Evolutionary conservation across 2,329 filamentous ascomycete species (phyloP), one percentile per base, ranked within the genome.

Genomic region (Alternaria tenuissima): DNA sequence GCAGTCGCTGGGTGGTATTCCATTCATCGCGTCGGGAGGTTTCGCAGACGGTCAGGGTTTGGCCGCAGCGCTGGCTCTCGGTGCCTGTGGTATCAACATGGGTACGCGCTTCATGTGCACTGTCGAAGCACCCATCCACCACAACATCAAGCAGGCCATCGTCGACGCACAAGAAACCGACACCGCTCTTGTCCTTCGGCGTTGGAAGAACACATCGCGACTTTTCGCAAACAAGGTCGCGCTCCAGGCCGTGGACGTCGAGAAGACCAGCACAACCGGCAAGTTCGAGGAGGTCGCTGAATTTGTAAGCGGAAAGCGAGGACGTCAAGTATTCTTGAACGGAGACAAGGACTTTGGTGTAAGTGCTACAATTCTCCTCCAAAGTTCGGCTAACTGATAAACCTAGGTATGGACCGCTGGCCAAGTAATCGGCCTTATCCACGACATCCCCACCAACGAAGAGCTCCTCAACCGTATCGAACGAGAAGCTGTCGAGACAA

Each of bases 81-180:
- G 95, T 36, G 95, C 95, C 0, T 92, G 92, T 78, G 95, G 95
- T 64, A 89, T 98, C 81, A 99, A 99, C 82, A 99, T 99, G 95
- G 95, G 95, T 59, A 99, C 95, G 9, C 86, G 95, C 42, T 99
- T 98, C 83, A 96, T 99, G 92, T 94, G 91, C 82, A 98, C 95
- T 0, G 85, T 94, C 44, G 95, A 98, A 81, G 89, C 94, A 16
- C 95, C 95, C 1, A 91, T 99, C 65, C 95, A 99, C 81, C 78
- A 88, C 49, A 96, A 96, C 69, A 93, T 99, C 83, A 99, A 99
- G 86, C 86, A 96, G 79, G 86, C 91, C 68, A 99, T 99, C 73
- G 93, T 97, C 52, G 86, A 88, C 56, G 91, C 94, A 1, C 86
- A 93, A 65, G 95, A 99, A 84, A 93, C 91, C 22, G 93, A 98